Percentiles rank a stretch among this genome's conserved stretches.
phyloP scores from a whole-genome alignment of 2,329 filamentous ascomycete species.

The Sporothrix pseudoabietina region DNA sequence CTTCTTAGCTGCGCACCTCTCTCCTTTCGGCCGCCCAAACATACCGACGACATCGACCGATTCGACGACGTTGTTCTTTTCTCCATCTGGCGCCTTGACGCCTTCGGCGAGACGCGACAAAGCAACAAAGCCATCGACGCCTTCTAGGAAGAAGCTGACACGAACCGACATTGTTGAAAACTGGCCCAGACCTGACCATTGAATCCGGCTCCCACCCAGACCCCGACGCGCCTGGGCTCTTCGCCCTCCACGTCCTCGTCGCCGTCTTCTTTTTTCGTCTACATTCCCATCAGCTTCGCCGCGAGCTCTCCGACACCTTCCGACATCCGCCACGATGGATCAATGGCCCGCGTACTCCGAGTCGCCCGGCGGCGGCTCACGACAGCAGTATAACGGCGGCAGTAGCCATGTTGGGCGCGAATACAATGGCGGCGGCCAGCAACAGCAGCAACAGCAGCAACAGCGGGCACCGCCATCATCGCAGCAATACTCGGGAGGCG shows the following conservation, averaged over 20 bases:
- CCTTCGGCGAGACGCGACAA: constrained; percentile 14
- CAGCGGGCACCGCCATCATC: constrained; percentile 33
- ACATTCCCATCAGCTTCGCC: neutral
- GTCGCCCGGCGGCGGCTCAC: constrained; percentile 61
- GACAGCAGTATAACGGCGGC: constrained; percentile 61
- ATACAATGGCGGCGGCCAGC: constrained; percentile 33
- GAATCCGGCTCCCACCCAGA: neutral
- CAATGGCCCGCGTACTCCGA: constrained; percentile 71
- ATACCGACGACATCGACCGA: constrained; percentile 12
- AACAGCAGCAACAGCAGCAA: constrained; percentile 33
- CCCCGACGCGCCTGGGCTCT: constrained; percentile 15
- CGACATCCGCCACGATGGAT: constrained; percentile 48
- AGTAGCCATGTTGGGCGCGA: constrained; percentile 42
- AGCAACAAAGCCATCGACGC: neutral
- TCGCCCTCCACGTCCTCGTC: constrained; percentile 5
- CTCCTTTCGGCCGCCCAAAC: constrained; percentile 20
- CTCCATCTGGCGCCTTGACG: constrained; percentile 10
- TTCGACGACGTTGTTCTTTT: neutral
- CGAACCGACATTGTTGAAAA: neutral
- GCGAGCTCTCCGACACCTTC: neutral
- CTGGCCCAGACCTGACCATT: neutral
- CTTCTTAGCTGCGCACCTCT: constrained; percentile 27
- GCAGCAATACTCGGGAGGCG: constrained; percentile 36
- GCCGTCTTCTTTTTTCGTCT: neutral
- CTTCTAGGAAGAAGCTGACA: neutral